phyloP scores from a whole-genome alignment of 1,284 basidiomycete genomes.

The Ustilago shanxiensis region DNA sequence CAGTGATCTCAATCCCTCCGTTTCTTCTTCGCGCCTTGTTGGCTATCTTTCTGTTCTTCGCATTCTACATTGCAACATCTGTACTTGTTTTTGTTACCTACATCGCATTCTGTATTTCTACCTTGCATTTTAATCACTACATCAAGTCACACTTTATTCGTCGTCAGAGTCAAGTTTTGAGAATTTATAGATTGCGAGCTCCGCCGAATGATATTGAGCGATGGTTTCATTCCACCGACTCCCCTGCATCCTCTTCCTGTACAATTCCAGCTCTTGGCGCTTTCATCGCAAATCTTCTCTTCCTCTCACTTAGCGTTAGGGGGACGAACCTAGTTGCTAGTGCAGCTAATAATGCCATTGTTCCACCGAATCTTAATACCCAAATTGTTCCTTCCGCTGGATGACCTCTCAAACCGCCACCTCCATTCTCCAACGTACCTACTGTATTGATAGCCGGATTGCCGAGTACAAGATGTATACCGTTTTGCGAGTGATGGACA shows the following conservation, averaged over 20 bases:
- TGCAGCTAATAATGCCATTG: constrained; percentile 71
- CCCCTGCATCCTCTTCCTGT: not conserved
- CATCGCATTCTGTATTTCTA: constrained; percentile 18
- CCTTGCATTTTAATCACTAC: not conserved
- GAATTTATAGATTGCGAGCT: not conserved
- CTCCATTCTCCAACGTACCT: too few species aligned
- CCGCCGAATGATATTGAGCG: not conserved
- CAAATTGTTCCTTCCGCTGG: constrained; percentile 77
- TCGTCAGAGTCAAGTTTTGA: too few species aligned
- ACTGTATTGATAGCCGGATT: too few species aligned
- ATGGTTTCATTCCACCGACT: not conserved
- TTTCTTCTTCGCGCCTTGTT: not conserved
- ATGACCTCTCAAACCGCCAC: constrained; percentile 8
- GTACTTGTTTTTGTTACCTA: not conserved
- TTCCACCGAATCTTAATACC: constrained; percentile 91
- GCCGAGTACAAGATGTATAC: constrained; percentile 30
- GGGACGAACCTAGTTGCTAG: constrained; percentile 55
- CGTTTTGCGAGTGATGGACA: not conserved
- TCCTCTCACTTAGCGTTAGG: constrained; percentile 51
- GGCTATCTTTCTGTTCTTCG: not conserved
- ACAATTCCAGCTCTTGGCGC: not conserved
- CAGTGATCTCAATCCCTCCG: constrained; percentile 9
- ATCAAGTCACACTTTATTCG: too few species aligned
- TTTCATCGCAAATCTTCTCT: constrained; percentile 5
- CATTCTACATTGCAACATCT: not conserved